These are phyloP conservation scores for Anisodus acutangulus DNA, from an alignment of 257 asterid species.

Conservation along the genomic window DNA sequence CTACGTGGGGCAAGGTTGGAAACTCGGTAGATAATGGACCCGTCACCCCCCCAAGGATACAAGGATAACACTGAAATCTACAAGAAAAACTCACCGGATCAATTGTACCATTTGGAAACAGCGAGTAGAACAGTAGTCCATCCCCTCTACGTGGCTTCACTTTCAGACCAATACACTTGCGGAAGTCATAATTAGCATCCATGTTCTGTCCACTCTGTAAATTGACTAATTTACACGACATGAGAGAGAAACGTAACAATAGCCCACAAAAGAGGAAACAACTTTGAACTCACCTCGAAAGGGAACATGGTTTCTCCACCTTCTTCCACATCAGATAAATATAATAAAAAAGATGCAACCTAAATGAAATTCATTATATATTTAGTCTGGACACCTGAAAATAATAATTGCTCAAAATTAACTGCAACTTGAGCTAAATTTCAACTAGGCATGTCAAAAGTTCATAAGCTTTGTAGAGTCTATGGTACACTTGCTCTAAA, in stretches of 20 bases:
- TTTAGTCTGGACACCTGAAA: constrained; percentile 28
- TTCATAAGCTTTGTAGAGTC: not conserved
- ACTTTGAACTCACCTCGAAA: constrained; percentile 60
- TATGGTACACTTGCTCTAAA: not conserved
- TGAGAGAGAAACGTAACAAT: not conserved
- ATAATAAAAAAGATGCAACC: constrained; percentile 93
- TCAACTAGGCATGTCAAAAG: constrained; percentile 1
- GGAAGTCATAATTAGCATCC: constrained; percentile 67
- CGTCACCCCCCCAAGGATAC: not conserved
- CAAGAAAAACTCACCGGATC: constrained; percentile 66
- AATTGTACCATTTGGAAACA: constrained; percentile 79
- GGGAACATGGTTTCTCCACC: constrained; percentile 99
- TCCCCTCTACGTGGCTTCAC: constrained; percentile 92
- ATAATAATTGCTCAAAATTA: constrained; percentile 25
- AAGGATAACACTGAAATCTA: not conserved
- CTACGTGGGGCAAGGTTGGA: not conserved
- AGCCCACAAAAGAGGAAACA: not conserved
- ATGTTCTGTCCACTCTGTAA: constrained; percentile 74
- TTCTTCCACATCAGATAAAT: constrained; percentile 92
- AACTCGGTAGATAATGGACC: not conserved
- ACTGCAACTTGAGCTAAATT: constrained; percentile 13
- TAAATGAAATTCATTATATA: constrained; percentile 34
- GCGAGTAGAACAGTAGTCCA: constrained; percentile 89
- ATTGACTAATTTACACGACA: constrained; percentile 8
- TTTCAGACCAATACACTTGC: constrained; percentile 75